These are phyloP conservation scores for Pugionium cornutum DNA, from an alignment of 345 rosid species.

Conservation along the genomic window DNA sequence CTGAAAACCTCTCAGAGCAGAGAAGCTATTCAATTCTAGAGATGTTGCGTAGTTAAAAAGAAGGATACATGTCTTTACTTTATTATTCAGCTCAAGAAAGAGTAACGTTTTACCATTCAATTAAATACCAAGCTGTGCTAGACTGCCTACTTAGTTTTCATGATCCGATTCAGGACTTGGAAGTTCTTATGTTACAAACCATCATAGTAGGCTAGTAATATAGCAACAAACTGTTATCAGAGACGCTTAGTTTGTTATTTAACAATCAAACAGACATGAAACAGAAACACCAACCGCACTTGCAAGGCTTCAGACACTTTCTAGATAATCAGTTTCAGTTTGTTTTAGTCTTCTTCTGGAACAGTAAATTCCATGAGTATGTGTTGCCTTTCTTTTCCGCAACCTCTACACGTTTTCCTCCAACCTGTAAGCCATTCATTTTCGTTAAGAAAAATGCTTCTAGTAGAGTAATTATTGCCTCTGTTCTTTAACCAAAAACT, in stretches of 20 bases:
- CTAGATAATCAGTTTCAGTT: slow-evolving; percentile 38
- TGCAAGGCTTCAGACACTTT: background rate
- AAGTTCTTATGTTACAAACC: background rate
- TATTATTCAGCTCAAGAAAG: background rate
- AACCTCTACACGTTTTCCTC: slow-evolving; percentile 71
- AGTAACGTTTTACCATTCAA: background rate
- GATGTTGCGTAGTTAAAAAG: background rate
- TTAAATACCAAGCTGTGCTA: background rate
- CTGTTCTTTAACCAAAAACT: background rate
- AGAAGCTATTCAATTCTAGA: background rate
- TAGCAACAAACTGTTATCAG: background rate
- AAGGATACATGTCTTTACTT: background rate
- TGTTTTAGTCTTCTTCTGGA: slow-evolving; percentile 71
- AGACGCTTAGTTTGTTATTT: background rate
- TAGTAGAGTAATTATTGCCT: background rate
- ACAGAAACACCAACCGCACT: background rate
- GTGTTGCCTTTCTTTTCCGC: slow-evolving; percentile 74
- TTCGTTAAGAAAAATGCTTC: background rate
- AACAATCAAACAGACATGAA: slow-evolving; percentile 10
- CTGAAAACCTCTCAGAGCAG: slow-evolving; percentile 8
- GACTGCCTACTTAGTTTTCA: background rate
- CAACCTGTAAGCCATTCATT: slow-evolving; percentile 50
- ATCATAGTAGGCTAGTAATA: background rate
- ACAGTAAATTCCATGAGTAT: slow-evolving; percentile 68
- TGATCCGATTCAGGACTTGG: slow-evolving; percentile 10